Evolutionary conservation across 148 eudicot genomes (phyloP).

Genomic region (Drosera capensis): DNA sequence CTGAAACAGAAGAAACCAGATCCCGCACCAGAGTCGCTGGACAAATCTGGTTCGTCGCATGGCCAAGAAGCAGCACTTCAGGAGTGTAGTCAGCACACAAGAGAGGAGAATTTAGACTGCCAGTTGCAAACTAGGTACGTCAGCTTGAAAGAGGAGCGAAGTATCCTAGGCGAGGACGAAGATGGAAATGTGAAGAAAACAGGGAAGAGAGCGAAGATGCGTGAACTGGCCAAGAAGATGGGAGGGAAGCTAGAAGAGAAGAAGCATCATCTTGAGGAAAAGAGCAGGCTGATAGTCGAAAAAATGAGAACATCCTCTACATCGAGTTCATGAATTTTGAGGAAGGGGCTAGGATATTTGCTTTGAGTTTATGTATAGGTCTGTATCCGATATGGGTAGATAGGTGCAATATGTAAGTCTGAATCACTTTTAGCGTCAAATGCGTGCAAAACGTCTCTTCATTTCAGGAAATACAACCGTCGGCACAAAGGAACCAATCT

Average conservation of each 20-base stretch:
- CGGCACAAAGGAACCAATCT: no score
- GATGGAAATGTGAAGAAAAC: slow-evolving; percentile 37
- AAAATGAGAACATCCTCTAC: slow-evolving; percentile 36
- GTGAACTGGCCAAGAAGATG: slow-evolving; percentile 72
- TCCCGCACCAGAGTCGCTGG: slow-evolving; percentile 16
- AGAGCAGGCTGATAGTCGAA: slow-evolving; percentile 58
- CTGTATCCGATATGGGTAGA: no score
- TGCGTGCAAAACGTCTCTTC: no score
- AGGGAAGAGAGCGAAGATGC: slow-evolving; percentile 67
- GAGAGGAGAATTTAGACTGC: slow-evolving; percentile 4
- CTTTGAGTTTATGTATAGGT: no score
- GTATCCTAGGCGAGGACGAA: slow-evolving; percentile 26
- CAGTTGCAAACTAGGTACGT: slow-evolving; percentile 27
- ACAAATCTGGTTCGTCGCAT: slow-evolving; percentile 15
- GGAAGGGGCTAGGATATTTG: no score
- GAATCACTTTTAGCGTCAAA: no score
- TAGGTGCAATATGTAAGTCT: no score
- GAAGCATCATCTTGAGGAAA: slow-evolving; percentile 70
- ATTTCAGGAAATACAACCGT: no score
- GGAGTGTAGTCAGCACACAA: slow-evolving; percentile 2
- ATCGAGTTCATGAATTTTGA: slow-evolving; percentile 1
- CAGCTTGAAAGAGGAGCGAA: slow-evolving; percentile 21
- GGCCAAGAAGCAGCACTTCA: slow-evolving; percentile 17
- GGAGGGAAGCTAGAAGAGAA: slow-evolving; percentile 79
- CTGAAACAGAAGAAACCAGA: slow-evolving; percentile 19